Evolutionary conservation across 2,329 filamentous ascomycete genomes (phyloP), one percentile per base, ranked within the genome.

Genomic region (Pseudogymnoascus sp.): DNA sequence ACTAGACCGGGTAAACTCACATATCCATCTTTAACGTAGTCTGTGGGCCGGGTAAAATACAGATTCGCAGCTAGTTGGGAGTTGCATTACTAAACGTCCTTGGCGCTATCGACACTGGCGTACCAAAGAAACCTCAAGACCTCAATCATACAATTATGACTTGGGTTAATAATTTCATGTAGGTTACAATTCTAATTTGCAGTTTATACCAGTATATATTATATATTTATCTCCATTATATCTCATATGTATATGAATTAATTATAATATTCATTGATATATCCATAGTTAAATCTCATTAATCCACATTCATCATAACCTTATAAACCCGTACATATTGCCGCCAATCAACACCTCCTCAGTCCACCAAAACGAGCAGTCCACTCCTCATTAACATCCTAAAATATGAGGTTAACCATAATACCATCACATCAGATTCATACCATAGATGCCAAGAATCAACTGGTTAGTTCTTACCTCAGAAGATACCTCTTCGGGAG

Each of bases 51-150:
- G 48, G 48, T 33, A 55, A 55, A 55, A 55, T 33, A 27, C 48
- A 33, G 25, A 25, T 31, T 52, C 27, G 27, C 29, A 18, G 7
- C 48, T 33, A 55, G 48, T 33, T 55, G 27, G 12, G 18, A n/a
- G 27, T 18, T 18, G n/a, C 48, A 55, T 55, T 55, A 55, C 48
- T 55, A 55, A 55, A 55, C 27, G n/a, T 55, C 5, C 48, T 55
- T 55, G 48, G 48, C 48, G 48, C 48, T 29, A 55, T 33, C 48
- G 27, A 33, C 45, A 12, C n/a, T 18, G 40, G 15, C 7, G 48
- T 33, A 33, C 27, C 27, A 55, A 33, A 18, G 27, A 12, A 55
- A 55, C 48, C 9, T 18, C 7, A 8, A 8, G 33, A 48, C 42
- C 29, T 37, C 1, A 29, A n/a, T n/a, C 21, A n/a, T 48, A 6